Base-by-base conservation (phyloP, 495 filamentous ascomycete genomes). In the Neurospora tetraspora region DNA sequence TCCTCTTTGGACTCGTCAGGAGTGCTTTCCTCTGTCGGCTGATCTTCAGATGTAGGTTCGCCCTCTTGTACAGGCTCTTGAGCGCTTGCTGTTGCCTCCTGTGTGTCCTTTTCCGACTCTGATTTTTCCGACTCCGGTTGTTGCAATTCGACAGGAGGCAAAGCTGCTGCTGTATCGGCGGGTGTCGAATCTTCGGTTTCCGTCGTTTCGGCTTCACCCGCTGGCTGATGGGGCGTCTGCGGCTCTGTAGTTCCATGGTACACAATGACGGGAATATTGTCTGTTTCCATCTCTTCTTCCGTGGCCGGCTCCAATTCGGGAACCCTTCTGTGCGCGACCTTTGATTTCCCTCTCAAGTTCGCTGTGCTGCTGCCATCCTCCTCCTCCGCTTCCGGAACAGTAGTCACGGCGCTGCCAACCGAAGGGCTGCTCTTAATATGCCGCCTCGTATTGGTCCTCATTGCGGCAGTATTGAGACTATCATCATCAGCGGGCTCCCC, bases 341-440 rank as follows among this genome's bases (percentile, higher is more conserved):
- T 65, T 31, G 53, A 34, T 65, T 65, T 65, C 18, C 53, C 53
- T 65, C 53, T 65, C 14, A 27, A 31, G 53, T 65, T 65, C 53
- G 53, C 27, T 65, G 27, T 65, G 53, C 27, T 34, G 53, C 53
- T 74, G 43, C 76, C 75, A 42, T 88, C 84, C 71, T 94, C 92
- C 76, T 94, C 92, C 34, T 89, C 87, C 37, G 88, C 87, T 79
- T 94, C 92, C 23, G 86, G 82, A 39, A 94, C 92, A 1, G 91
- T 91, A 3, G 87, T 87, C 38, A 93, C 89, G 9, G 88, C 86
- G 70, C 89, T 92, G n/a, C 90, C 91, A n/a, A 88, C 89, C 23
- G 91, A 93, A 31, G 92, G 91, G 65, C 86, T 88, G 77, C 89
- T 91, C 75, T 88, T 86, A 79, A 91, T 93, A 81, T 92, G 91